These are phyloP conservation scores for Lipomyces orientalis DNA, from an alignment of 805 yeast species.

Conservation along the genomic window DNA sequence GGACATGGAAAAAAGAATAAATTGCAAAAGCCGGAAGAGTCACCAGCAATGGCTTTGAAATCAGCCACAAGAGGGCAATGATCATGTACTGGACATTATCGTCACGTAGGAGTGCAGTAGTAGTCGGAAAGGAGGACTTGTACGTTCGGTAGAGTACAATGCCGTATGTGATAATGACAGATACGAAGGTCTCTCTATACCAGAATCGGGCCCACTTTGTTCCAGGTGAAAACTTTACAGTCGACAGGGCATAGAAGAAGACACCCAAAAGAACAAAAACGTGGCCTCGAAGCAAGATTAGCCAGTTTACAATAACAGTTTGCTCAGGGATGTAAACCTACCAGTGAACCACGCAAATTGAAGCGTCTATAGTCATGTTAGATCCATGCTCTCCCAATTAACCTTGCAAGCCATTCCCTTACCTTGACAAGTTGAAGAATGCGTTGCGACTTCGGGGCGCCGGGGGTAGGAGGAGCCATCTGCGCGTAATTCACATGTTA, in stretches of 20 bases:
- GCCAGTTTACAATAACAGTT: background rate
- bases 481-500: background rate
- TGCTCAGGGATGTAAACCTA: conserved; percentile 38
- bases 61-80: conserved; percentile 60
- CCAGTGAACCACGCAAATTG: conserved; percentile 78
- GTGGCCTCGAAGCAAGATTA: conserved; percentile 52
- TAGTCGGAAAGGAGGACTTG: conserved; percentile 39
- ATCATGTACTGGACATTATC: conserved; percentile 75
- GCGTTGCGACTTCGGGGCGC: conserved; percentile 21
- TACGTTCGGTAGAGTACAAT: conserved; percentile 71
- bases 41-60: conserved; percentile 64
- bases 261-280: conserved; percentile 53
- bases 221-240: conserved; percentile 41
- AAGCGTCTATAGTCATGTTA: conserved; percentile 38
- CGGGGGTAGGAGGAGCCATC: conserved; percentile 16
- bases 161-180: conserved; percentile 75
- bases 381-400: background rate
- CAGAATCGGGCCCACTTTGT: conserved; percentile 50
- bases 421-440: conserved; percentile 33
- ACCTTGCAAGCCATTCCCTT: background rate
- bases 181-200: conserved; percentile 65
- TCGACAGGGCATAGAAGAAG: conserved; percentile 49
- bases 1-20: conserved; percentile 81
- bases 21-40: conserved; percentile 75
- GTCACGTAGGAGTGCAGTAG: conserved; percentile 53